These are phyloP conservation scores for Xylaria longipes DNA, from an alignment of 495 filamentous ascomycete genomes.

Conservation along the genomic window DNA sequence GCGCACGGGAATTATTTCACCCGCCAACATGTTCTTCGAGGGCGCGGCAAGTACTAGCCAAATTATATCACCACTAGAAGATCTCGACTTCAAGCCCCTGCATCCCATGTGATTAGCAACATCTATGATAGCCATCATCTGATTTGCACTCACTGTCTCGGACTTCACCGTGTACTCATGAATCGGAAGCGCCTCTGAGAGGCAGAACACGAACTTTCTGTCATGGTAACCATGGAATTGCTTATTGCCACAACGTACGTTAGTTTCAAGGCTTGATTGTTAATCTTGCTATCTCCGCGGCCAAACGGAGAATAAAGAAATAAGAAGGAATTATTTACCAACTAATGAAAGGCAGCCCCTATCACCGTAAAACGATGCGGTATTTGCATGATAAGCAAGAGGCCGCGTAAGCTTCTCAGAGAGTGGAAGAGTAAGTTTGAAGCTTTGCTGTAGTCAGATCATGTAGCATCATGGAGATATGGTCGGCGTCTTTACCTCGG, in stretches of 20 bases:
- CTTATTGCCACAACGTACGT: background rate
- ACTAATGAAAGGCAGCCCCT: background rate
- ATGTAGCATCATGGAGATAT: background rate
- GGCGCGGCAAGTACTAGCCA: background rate
- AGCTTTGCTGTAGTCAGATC: background rate
- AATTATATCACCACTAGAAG: background rate
- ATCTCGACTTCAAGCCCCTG: background rate
- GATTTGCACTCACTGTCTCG: background rate
- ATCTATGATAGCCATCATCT: background rate
- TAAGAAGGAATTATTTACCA: background rate
- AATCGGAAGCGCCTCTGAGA: background rate
- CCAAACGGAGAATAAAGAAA: background rate
- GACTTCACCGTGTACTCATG: background rate
- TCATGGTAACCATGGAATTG: background rate
- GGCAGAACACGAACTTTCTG: background rate
- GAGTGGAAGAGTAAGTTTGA: background rate
- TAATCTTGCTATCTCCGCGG: background rate
- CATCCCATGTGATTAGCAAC: background rate
- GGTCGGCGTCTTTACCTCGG: background rate
- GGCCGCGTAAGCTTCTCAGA: background rate
- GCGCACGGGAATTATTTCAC: background rate
- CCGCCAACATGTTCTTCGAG: background rate
- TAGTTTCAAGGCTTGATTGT: background rate
- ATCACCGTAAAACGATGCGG: background rate
- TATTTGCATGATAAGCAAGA: background rate